Percentiles rank a stretch among this genome's conserved stretches.
These are phyloP conservation scores for Chloroidium sp. DNA, from an alignment of 163 green algal species.

Conservation along the genomic window DNA sequence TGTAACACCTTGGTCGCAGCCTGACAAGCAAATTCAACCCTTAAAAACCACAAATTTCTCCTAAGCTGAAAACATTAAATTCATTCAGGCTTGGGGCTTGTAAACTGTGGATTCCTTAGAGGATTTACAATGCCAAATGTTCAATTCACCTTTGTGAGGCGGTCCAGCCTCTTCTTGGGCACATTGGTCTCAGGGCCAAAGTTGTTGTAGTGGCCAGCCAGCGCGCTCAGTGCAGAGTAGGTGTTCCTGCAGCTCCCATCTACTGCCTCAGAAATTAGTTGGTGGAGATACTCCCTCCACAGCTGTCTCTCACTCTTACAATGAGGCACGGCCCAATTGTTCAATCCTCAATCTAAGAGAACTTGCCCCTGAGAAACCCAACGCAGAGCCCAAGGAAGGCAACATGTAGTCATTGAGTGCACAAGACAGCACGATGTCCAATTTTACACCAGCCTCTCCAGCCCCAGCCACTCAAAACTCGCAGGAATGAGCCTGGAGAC, in stretches of 20 bases:
- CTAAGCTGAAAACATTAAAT: not conserved
- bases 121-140: too few relatives aligned
- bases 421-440: too few relatives aligned
- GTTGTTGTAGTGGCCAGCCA: constrained; percentile 95
- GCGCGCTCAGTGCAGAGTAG: constrained; percentile 92
- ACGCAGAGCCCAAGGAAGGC: too few relatives aligned
- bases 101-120: too few relatives aligned
- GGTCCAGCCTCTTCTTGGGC: constrained; percentile 90
- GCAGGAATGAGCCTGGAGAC: too few relatives aligned
- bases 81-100: not conserved
- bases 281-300: not conserved
- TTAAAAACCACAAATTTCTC: not conserved
- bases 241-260: constrained; percentile 60
- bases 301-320: too few relatives aligned
- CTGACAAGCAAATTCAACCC: not conserved
- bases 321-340: too few relatives aligned
- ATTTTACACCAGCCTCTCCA: too few relatives aligned
- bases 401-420: too few relatives aligned
- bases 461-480: too few relatives aligned
- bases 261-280: not conserved
- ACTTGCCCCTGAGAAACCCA: not conserved
- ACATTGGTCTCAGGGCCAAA: constrained; percentile 84
- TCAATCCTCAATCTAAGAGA: too few relatives aligned
- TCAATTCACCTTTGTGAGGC: constrained; percentile 67
- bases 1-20: not conserved